These are phyloP conservation scores for Oryza punctata DNA, from an alignment of 176 grass and related monocot species.

Conservation along the genomic window DNA sequence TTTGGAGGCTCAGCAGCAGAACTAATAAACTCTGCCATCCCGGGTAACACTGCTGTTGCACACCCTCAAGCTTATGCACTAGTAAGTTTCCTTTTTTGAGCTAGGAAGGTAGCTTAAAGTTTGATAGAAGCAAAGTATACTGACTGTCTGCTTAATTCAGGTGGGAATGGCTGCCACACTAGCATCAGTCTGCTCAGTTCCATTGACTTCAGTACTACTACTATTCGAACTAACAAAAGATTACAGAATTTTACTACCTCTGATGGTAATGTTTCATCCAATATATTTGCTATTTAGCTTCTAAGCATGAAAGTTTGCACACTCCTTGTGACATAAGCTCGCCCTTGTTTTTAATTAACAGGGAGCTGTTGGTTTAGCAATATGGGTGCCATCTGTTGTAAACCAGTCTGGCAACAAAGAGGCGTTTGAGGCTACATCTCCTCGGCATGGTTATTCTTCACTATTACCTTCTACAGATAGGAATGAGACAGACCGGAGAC, in stretches of 20 bases:
- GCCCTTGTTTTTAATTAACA: conserved; percentile 44
- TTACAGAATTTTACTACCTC: conserved; percentile 93
- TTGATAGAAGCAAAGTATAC: conserved; percentile 3
- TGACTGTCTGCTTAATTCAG: conserved; percentile 46
- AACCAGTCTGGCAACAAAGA: conserved; percentile 62
- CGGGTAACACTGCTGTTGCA: conserved; percentile 93
- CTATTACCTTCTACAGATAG: conserved; percentile 60
- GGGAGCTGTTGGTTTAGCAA: conserved; percentile 97
- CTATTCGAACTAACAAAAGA: conserved; percentile 99
- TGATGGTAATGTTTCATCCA: conserved; percentile 67
- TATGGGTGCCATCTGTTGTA: conserved; percentile 96
- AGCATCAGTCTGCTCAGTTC: conserved; percentile 93
- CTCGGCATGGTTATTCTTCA: conserved; percentile 78
- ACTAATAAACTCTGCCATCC: conserved; percentile 87
- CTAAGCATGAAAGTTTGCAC: conserved; percentile 17
- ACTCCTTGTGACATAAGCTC: not conserved
- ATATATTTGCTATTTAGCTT: conserved; percentile 31
- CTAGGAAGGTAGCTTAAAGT: conserved; percentile 6
- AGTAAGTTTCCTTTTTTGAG: conserved; percentile 55
- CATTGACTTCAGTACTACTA: conserved; percentile 88
- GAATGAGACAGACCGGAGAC: conserved; percentile 50
- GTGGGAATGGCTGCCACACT: conserved; percentile 98
- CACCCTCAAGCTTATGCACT: conserved; percentile 97
- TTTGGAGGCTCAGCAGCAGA: conserved; percentile 94
- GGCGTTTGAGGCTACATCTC: conserved; percentile 47